phyloP scores from a whole-genome alignment of 1,284 basidiomycete species.

The Pseudozyma sp. region DNA sequence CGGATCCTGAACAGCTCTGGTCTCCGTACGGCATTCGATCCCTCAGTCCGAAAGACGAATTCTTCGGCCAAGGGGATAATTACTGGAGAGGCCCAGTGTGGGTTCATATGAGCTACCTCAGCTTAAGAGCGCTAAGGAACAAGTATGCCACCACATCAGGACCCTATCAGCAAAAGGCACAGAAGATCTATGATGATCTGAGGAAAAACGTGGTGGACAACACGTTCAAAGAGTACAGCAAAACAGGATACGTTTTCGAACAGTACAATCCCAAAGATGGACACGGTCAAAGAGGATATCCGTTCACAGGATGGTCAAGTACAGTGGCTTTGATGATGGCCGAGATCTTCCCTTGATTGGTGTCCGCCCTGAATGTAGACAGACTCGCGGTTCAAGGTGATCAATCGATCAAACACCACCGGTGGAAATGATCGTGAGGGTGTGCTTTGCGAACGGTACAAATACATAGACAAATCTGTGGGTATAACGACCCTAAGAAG shows the following conservation, averaged over 20 bases:
- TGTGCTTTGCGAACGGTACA: background rate
- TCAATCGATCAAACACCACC: background rate
- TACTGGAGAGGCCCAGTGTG: slow-evolving; percentile 97
- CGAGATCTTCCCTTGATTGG: slow-evolving; percentile 54
- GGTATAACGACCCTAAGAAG: background rate
- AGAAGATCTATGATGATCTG: slow-evolving; percentile 81
- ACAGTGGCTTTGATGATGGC: slow-evolving; percentile 66
- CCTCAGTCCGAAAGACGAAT: slow-evolving; percentile 82
- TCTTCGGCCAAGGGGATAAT: slow-evolving; percentile 90
- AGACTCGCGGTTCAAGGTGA: background rate
- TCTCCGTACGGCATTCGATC: slow-evolving; percentile 88
- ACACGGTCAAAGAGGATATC: slow-evolving; percentile 80
- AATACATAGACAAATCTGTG: background rate
- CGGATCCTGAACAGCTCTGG: slow-evolving; percentile 86
- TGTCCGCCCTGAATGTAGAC: background rate
- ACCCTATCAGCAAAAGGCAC: slow-evolving; percentile 80
- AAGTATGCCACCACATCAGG: slow-evolving; percentile 83
- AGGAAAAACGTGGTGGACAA: slow-evolving; percentile 86
- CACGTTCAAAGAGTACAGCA: slow-evolving; percentile 88
- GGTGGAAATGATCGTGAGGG: background rate
- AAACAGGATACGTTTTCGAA: slow-evolving; percentile 95
- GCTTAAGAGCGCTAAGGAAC: slow-evolving; percentile 81
- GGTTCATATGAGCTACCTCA: slow-evolving; percentile 95
- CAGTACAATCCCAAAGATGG: slow-evolving; percentile 89
- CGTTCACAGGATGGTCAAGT: slow-evolving; percentile 65